These are phyloP conservation scores for Cladophialophora immunda DNA, from an alignment of 2,329 filamentous ascomycete genomes.

Conservation along the genomic window DNA sequence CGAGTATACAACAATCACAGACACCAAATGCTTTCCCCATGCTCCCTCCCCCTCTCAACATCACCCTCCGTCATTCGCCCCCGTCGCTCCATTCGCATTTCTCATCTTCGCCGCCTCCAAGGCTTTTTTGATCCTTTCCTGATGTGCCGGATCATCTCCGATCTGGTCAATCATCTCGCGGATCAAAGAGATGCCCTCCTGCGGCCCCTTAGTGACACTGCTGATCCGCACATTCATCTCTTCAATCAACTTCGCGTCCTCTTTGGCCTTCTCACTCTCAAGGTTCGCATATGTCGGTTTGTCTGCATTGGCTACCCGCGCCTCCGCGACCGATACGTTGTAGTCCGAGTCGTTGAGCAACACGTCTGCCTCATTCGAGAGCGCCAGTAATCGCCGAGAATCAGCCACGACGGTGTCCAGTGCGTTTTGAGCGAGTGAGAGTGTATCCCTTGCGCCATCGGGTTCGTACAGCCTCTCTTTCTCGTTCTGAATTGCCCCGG, in stretches of 20 bases:
- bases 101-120: slow-evolving; percentile 64
- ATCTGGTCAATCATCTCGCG: slow-evolving; percentile 50
- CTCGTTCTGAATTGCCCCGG: slow-evolving; percentile 40
- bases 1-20: neutral
- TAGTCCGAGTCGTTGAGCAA: slow-evolving; percentile 62
- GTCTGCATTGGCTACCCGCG: slow-evolving; percentile 55
- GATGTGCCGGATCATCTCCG: slow-evolving; percentile 52
- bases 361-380: slow-evolving; percentile 59
- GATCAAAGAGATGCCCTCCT: slow-evolving; percentile 49
- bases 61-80: neutral
- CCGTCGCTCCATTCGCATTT: slow-evolving; percentile 49
- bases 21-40: neutral
- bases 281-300: slow-evolving; percentile 53
- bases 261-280: slow-evolving; percentile 57
- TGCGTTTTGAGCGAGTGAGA: slow-evolving; percentile 51
- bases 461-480: slow-evolving; percentile 43
- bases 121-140: slow-evolving; percentile 58
- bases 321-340: slow-evolving; percentile 63
- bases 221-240: slow-evolving; percentile 53
- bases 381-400: slow-evolving; percentile 56
- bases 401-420: slow-evolving; percentile 52
- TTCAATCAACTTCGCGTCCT: slow-evolving; percentile 56
- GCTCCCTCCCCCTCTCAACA: neutral
- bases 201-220: slow-evolving; percentile 51
- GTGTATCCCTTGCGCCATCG: slow-evolving; percentile 34